Evolutionary conservation across 2,329 filamentous ascomycete genomes (phyloP).

Genomic region (Fusarium succisae): DNA sequence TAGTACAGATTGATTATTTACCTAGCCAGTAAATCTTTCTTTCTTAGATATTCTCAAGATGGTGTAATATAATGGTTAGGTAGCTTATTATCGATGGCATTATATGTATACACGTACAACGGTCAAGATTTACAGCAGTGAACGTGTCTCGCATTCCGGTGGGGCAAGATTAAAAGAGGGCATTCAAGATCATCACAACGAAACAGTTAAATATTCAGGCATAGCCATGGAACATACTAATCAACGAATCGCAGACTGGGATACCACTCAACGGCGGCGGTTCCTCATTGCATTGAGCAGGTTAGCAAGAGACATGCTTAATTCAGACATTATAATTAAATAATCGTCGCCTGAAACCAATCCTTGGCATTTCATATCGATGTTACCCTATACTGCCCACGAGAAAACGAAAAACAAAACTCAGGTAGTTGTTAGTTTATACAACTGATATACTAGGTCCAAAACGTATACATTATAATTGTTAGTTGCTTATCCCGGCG

Average conservation of each 20-base stretch:
- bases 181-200: background rate
- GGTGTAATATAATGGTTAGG: background rate
- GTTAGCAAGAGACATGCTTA: background rate
- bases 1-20: background rate
- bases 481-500: background rate
- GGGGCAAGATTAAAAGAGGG: background rate
- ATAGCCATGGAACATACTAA: background rate
- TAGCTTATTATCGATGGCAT: background rate
- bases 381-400: conserved; percentile 1
- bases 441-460: background rate
- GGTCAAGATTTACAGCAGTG: background rate
- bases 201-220: background rate
- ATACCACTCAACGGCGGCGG: background rate
- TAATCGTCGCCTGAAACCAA: background rate
- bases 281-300: background rate
- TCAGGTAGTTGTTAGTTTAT: background rate
- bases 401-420: background rate
- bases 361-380: background rate
- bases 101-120: background rate
- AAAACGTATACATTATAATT: background rate
- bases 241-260: background rate
- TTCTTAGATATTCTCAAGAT: background rate
- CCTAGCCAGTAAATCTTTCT: background rate
- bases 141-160: background rate
- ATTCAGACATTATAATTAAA: background rate